Evolutionary conservation across 495 filamentous ascomycete species (phyloP).

Genomic region (Penicillium canescens): DNA sequence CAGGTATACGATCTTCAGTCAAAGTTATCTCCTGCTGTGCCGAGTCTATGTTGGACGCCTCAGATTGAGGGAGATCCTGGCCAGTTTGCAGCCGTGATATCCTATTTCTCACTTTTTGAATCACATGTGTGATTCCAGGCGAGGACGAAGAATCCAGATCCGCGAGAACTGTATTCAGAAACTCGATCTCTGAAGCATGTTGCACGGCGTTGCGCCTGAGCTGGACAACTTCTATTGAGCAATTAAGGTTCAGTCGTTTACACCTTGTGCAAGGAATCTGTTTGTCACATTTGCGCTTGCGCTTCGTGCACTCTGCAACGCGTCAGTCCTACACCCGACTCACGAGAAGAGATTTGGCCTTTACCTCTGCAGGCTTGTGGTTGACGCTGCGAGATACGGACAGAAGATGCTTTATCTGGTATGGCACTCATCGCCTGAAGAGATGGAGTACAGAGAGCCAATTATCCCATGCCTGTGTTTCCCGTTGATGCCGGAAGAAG

Average conservation of each 20-base stretch:
- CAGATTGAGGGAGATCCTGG: background rate
- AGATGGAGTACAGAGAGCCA: too few species aligned
- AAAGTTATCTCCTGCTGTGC: constrained; percentile 4
- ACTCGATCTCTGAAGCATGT: constrained; percentile 32
- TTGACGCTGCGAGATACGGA: constrained; percentile 33
- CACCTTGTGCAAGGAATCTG: constrained; percentile 32
- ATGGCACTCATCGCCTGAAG: constrained; percentile 1
- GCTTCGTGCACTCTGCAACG: constrained; percentile 29
- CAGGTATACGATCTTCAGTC: background rate
- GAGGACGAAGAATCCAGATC: constrained; percentile 20
- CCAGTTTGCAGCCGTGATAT: constrained; percentile 26
- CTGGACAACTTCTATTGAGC: constrained; percentile 31
- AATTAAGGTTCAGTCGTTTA: constrained; percentile 26
- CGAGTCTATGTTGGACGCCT: background rate
- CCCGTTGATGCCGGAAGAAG: background rate
- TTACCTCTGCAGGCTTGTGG: constrained; percentile 35
- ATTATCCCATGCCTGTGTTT: background rate
- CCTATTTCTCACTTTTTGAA: constrained; percentile 17
- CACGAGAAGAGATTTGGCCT: background rate
- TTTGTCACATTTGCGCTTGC: constrained; percentile 35
- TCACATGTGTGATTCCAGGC: constrained; percentile 8
- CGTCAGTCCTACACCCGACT: constrained; percentile 5
- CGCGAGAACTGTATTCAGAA: constrained; percentile 23
- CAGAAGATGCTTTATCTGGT: constrained; percentile 8
- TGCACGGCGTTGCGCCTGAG: constrained; percentile 26